These are phyloP conservation scores for Sphaerulina vaccinii DNA, from an alignment of 2,329 filamentous ascomycete genomes.

Conservation along the genomic window DNA sequence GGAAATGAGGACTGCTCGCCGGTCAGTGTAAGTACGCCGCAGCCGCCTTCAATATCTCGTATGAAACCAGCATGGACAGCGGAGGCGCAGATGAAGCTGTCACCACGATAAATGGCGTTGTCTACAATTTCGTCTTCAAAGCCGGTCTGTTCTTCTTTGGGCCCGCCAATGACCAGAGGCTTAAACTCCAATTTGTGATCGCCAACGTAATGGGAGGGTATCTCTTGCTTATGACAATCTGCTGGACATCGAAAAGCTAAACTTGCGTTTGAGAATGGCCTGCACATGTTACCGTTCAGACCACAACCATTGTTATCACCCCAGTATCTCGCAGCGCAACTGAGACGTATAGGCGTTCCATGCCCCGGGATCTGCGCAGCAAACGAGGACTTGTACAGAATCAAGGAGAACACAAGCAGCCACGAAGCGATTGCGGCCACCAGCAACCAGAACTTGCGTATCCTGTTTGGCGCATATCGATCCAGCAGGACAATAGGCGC, in stretches of 20 bases:
- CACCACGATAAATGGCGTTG: slow-evolving; percentile 73
- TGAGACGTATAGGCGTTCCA: slow-evolving; percentile 63
- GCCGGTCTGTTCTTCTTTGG: slow-evolving; percentile 37
- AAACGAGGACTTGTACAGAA: slow-evolving; percentile 64
- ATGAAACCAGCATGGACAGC: slow-evolving; percentile 83
- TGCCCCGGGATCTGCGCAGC: slow-evolving; percentile 64
- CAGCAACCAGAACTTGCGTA: slow-evolving; percentile 60
- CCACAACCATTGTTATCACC: slow-evolving; percentile 68
- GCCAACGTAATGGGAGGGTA: slow-evolving; percentile 75
- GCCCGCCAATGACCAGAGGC: slow-evolving; percentile 56
- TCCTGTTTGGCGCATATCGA: slow-evolving; percentile 58
- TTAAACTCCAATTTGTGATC: slow-evolving; percentile 60
- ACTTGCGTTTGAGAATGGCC: slow-evolving; percentile 68
- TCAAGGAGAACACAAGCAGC: slow-evolving; percentile 67
- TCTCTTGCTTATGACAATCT: slow-evolving; percentile 64
- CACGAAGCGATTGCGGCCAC: slow-evolving; percentile 63
- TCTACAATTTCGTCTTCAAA: slow-evolving; percentile 41
- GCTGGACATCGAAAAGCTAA: slow-evolving; percentile 75
- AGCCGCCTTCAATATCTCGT: slow-evolving; percentile 69
- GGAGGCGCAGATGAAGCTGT: slow-evolving; percentile 82
- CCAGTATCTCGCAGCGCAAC: slow-evolving; percentile 71
- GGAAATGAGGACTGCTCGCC: slow-evolving; percentile 66
- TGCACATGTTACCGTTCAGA: slow-evolving; percentile 70
- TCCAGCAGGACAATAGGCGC: slow-evolving; percentile 65
- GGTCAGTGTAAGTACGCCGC: slow-evolving; percentile 73